Percentiles rank a stretch among this genome's conserved stretches.
Evolutionary conservation across 148 eudicot species (phyloP).

Genomic region (Chenopodium suecicum): DNA sequence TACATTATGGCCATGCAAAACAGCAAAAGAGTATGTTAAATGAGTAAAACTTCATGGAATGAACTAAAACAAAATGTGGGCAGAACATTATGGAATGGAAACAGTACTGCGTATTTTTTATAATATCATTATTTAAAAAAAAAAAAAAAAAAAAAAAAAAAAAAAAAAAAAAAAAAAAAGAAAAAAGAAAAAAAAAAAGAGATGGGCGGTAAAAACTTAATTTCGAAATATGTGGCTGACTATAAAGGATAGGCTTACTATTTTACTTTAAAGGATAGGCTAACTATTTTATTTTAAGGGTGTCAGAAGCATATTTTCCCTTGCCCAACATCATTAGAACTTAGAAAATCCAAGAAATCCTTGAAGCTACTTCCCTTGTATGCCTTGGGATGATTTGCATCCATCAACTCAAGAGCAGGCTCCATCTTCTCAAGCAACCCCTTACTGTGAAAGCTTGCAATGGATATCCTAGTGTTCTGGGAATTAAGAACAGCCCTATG

Average conservation of each 20-base stretch:
- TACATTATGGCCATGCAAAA: no score
- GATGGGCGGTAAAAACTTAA: no score
- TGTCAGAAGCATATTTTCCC: conserved; percentile 42
- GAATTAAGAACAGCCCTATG: conserved; percentile 47
- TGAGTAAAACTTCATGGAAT: no score
- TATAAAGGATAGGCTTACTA: not conserved
- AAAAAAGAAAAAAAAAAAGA: no score
- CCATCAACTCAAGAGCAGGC: conserved; percentile 45
- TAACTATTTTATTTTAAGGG: conserved; percentile 31
- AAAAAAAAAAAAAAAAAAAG: no score
- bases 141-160: no score
- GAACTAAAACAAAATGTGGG: no score
- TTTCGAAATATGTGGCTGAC: no score
- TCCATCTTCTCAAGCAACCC: conserved; percentile 53
- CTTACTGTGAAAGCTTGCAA: conserved; percentile 60
- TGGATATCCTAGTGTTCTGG: conserved; percentile 49
- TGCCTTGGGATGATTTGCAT: conserved; percentile 34
- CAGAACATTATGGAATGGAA: no score
- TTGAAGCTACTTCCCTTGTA: conserved; percentile 51
- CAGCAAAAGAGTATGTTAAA: no score
- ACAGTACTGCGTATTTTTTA: no score
- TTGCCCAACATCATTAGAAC: conserved; percentile 40
- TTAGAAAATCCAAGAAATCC: conserved; percentile 55
- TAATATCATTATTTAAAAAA: no score
- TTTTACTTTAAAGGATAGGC: conserved; percentile 19